A percentile compares a stretch with the other conserved stretches of the same genome.
phyloP scores from a whole-genome alignment of 148 eudicot species.

The Limonium bicolor region DNA sequence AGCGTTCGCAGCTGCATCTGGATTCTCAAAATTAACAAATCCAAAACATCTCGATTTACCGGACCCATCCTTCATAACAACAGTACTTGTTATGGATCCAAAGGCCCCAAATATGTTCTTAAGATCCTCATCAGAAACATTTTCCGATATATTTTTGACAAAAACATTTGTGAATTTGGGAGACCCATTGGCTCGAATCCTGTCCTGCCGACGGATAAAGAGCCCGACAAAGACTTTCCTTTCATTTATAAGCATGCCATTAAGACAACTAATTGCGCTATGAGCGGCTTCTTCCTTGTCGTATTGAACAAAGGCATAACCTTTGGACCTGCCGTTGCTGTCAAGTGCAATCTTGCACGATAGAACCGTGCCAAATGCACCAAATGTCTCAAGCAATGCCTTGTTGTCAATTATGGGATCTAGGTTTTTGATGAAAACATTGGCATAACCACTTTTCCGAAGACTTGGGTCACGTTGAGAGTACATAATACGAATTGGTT shows the following conservation, averaged over 20 bases:
- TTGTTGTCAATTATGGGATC: slow-evolving; percentile 41
- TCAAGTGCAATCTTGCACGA: slow-evolving; percentile 58
- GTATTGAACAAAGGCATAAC: slow-evolving; percentile 54
- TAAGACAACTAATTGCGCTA: slow-evolving; percentile 28
- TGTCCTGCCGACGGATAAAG: slow-evolving; percentile 33
- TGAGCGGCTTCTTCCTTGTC: slow-evolving; percentile 44
- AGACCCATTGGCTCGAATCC: slow-evolving; percentile 13
- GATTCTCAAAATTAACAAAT: slow-evolving; percentile 39
- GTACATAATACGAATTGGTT: slow-evolving; percentile 49
- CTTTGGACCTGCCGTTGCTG: slow-evolving; percentile 35
- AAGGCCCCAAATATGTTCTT: slow-evolving; percentile 18
- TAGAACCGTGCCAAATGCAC: slow-evolving; percentile 40
- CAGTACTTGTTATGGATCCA: slow-evolving; percentile 50
- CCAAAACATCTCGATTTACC: slow-evolving; percentile 51
- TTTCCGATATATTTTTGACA: slow-evolving; percentile 40
- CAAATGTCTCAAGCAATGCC: slow-evolving; percentile 34
- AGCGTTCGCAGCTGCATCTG: slow-evolving; percentile 39
- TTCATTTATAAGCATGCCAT: slow-evolving; percentile 55
- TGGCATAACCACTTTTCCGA: slow-evolving; percentile 49
- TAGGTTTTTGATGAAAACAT: slow-evolving; percentile 48
- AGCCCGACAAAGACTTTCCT: slow-evolving; percentile 43
- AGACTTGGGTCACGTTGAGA: slow-evolving; percentile 60
- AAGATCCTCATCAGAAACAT: slow-evolving; percentile 29
- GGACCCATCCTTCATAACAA: slow-evolving; percentile 38
- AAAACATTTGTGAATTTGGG: slow-evolving; percentile 50